These are phyloP conservation scores for Carex cristatella DNA, from an alignment of 176 grass and related monocot genomes.

Conservation along the genomic window DNA sequence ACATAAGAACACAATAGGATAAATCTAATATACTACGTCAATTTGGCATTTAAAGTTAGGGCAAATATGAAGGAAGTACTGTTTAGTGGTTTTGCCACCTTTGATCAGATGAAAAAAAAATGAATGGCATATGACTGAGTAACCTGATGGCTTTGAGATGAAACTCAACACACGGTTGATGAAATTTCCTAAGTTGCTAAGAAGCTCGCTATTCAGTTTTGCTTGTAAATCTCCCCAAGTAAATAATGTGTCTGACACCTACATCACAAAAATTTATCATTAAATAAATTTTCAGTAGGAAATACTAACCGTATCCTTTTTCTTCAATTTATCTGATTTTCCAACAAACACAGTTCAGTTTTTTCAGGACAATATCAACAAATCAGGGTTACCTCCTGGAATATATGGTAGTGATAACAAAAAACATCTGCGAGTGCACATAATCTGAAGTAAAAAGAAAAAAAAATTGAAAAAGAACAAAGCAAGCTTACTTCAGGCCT, in stretches of 20 bases:
- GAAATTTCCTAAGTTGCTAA: constrained; percentile 87
- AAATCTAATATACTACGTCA: neutral
- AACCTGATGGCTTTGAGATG: constrained; percentile 79
- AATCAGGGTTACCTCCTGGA: neutral
- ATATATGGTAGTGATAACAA: neutral
- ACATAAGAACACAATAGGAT: constrained; percentile 6
- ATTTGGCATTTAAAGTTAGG: neutral
- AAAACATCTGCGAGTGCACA: neutral
- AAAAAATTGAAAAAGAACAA: neutral
- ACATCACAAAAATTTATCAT: constrained; percentile 26
- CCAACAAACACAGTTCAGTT: neutral
- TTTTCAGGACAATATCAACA: constrained; percentile 16
- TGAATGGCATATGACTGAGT: constrained; percentile 6
- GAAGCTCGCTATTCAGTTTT: constrained; percentile 74
- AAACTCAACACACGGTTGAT: constrained; percentile 93
- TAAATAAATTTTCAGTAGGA: constrained; percentile 7
- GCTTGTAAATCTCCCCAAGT: constrained; percentile 92
- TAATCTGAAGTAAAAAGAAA: neutral
- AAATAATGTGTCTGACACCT: constrained; percentile 92
- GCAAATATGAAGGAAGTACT: neutral
- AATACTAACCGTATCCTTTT: neutral
- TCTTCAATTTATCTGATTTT: neutral
- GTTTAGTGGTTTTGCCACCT: neutral
- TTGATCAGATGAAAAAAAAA: neutral
- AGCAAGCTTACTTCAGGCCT: constrained; percentile 65